Base-by-base conservation (phyloP, 1,284 basidiomycete species). In the Fomitopsis pinicola region DNA sequence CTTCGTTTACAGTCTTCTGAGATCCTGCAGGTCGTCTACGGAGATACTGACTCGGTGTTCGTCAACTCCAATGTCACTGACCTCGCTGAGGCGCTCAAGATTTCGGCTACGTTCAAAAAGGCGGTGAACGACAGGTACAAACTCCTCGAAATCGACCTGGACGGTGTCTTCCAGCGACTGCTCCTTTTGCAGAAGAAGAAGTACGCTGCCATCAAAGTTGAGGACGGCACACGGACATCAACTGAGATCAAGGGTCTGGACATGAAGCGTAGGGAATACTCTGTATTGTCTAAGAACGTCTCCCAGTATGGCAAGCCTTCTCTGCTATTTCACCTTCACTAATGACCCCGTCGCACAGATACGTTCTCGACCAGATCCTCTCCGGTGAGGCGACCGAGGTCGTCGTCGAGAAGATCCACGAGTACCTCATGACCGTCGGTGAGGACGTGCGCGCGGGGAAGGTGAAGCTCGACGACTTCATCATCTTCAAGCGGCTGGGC, bases 191-290 rank as follows among this genome's bases (percentile, higher is more conserved):
- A 99, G 72, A 99, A 99, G 86, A 99, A 99, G 81, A 99, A 99
- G 77, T 99, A 99, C 69, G 97, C 97, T 0, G 97, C 97, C 0
- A 82, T 98, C 72, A 97, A 98, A 76, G 88, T 97, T 44, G 93
- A 94, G 68, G 91, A 94, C 66, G 85, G 83, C 15, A 83, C 83
- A 1, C 82, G 85, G 60, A 91, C 89, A 8, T 86, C 84, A 7
- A 91, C 86, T 1, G 97, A 99, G 73, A 82, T 99, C 75, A 99
- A 99, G 74, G 97, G 97, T 77, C 79, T 99, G 38, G 97, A 99
- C 76, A 98, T 99, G 97, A 99, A 98, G 77, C 87, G 97, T 55
- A 82, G 97, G 79, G 97, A 99, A 74, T 99, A 95, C 76, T 97
- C 91, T 67, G 84, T 85, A 3, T 76, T 99, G 52, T 97, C 94